Evolutionary conservation across 2,329 filamentous ascomycete genomes (phyloP).

Genomic region (Trichoderma sp.): DNA sequence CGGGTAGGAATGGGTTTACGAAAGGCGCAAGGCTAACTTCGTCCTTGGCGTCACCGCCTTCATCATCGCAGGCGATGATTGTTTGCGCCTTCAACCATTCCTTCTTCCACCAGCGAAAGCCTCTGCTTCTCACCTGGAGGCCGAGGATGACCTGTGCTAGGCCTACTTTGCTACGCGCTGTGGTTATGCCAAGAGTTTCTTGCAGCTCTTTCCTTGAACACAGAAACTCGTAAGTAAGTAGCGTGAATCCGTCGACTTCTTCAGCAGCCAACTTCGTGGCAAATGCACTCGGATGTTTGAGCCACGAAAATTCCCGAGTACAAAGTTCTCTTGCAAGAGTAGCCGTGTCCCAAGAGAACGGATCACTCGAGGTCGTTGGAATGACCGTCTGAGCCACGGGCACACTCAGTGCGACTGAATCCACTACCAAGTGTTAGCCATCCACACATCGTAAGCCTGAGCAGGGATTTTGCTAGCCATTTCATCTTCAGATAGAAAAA

Average conservation of each 20-base stretch:
- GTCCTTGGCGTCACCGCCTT: neutral
- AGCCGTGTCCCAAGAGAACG: conserved; percentile 70
- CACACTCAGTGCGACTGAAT: neutral
- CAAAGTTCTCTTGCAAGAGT: conserved; percentile 66
- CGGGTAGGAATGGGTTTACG: neutral
- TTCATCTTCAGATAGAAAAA: neutral
- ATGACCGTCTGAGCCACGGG: conserved; percentile 28
- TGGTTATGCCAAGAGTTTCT: conserved; percentile 53
- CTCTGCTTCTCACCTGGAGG: conserved; percentile 51
- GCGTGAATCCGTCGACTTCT: conserved; percentile 61
- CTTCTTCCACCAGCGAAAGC: conserved; percentile 40
- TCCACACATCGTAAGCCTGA: neutral
- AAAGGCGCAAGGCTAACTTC: no score
- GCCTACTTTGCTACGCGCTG: conserved; percentile 55
- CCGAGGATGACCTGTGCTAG: conserved; percentile 56
- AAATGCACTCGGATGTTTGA: conserved; percentile 47
- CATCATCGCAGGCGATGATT: neutral
- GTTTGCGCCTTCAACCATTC: conserved; percentile 21
- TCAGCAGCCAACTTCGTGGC: conserved; percentile 56
- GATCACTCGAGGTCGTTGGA: conserved; percentile 52
- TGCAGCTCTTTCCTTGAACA: conserved; percentile 49
- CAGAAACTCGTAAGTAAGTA: conserved; percentile 57
- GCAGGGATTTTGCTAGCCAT: neutral
- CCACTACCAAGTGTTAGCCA: conserved; percentile 7
- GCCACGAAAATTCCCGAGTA: conserved; percentile 49